Base-by-base conservation (phyloP, 208 protist species). In the Borovskyia barvae region DNA sequence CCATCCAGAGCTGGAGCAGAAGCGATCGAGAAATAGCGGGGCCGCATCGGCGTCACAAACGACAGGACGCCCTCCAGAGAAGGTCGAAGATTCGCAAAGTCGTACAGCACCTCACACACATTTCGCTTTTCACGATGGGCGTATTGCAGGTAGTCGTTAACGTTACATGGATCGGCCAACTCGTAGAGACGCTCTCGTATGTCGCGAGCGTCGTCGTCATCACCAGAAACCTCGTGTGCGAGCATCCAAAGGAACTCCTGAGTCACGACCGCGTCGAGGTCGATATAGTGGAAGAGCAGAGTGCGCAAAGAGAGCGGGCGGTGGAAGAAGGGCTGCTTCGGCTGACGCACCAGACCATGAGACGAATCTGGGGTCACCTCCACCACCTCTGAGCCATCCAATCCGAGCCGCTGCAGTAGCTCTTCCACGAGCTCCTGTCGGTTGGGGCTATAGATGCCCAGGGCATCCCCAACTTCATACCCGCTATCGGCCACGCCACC, bases 111-210 rank as follows among this genome's bases (percentile, higher is more conserved):
- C 68, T 95, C 90, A 26, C 82, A 80, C 14, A 90, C 61, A 64
- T 91, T 95, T 30, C 90, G 78, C 67, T 95, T 95, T 67, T 95
- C 90, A 20, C 85, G 80, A 59, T 93, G 70, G 19, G 75, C 73
- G 60, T 95, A 95, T 28, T 66, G 57, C 30, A 93, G 73, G 57
- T 87, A 95, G 24, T 89, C 85, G 60, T 81, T 75, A 20, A 82
- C 51, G 49, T 79, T 45, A 9, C 61, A 50, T 17, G 79, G 71
- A 41, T 80, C 72, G 11, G 81, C 72, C 12, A 95, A 59, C 68
- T 95, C 90, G 28, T 72, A 57, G 40, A 95, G 74, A 8, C 90
- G 73, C 66, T 90, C 81, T 30, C 47, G 73, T 26, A 85, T 63
- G 47, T 71, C 66, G 25, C 28, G 48, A 8, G 62, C 63, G 14